These are phyloP conservation scores for Trametes elegans DNA, from an alignment of 768 basidiomycete genomes.

Conservation along the genomic window DNA sequence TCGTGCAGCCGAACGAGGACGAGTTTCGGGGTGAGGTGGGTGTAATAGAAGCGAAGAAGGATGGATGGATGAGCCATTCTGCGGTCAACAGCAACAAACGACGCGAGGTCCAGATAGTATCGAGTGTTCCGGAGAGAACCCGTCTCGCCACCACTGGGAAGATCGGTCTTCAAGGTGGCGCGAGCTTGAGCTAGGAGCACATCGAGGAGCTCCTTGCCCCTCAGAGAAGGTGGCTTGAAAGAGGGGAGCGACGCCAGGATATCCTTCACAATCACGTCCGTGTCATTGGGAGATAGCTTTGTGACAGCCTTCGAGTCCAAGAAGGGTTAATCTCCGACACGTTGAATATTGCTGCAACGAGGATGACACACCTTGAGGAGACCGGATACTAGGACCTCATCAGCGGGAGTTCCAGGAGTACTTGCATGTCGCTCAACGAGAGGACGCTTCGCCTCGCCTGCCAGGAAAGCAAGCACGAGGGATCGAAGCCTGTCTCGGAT, in stretches of 20 bases:
- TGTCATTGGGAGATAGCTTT: slow-evolving; percentile 40
- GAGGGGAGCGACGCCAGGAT: slow-evolving; percentile 51
- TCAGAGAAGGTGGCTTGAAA: slow-evolving; percentile 36
- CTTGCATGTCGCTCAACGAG: slow-evolving; percentile 45
- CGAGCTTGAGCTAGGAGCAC: slow-evolving; percentile 38
- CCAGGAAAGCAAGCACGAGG: slow-evolving; percentile 60
- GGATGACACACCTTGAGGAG: slow-evolving; percentile 48
- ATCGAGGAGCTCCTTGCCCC: slow-evolving; percentile 41
- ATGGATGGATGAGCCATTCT: slow-evolving; percentile 41
- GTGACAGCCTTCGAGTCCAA: slow-evolving; percentile 45
- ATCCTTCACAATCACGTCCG: slow-evolving; percentile 49
- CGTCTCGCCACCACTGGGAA: slow-evolving; percentile 27
- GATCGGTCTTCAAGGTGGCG: slow-evolving; percentile 32
- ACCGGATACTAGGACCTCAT: slow-evolving; percentile 46
- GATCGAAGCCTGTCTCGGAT: slow-evolving; percentile 56
- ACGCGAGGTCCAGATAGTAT: slow-evolving; percentile 47
- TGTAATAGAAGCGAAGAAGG: slow-evolving; percentile 54
- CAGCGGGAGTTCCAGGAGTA: slow-evolving; percentile 42
- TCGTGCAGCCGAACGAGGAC: slow-evolving; percentile 44
- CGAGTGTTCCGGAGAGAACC: slow-evolving; percentile 37
- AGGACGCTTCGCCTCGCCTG: slow-evolving; percentile 46
- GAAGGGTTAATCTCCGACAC: background rate
- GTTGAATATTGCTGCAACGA: background rate
- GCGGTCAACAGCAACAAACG: slow-evolving; percentile 41
- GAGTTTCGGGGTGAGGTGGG: slow-evolving; percentile 41